phyloP scores from a whole-genome alignment of 176 grass and related monocot genomes.

The Ampelocalamus luodianensis region DNA sequence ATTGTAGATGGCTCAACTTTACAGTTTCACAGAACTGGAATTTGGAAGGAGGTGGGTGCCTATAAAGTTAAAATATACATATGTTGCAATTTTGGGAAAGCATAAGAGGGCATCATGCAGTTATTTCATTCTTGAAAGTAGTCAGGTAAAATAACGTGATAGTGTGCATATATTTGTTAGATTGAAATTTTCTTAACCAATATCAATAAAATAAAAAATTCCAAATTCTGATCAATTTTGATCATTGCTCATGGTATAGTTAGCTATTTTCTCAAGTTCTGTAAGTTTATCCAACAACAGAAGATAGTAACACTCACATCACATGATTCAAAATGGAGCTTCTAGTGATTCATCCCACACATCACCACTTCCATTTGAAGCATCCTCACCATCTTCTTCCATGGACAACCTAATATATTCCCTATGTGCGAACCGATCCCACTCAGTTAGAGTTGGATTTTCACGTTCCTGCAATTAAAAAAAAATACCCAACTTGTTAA shows the following conservation, averaged over 20 bases:
- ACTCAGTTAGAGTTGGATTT: conserved; percentile 96
- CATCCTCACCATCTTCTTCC: conserved; percentile 99
- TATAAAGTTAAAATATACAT: neutral
- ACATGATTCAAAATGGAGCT: conserved; percentile 89
- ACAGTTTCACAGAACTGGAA: neutral
- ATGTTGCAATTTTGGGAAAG: neutral
- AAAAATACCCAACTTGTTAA: conserved; percentile 32
- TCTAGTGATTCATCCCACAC: conserved; percentile 99
- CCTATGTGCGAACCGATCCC: conserved; percentile 97
- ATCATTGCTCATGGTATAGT: neutral
- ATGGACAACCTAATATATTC: conserved; percentile 99
- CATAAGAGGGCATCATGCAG: neutral
- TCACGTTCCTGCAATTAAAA: conserved; percentile 74
- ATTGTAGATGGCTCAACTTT: neutral
- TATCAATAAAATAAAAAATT: neutral
- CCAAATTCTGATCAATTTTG: neutral
- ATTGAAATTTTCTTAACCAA: neutral
- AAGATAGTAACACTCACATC: conserved; percentile 50
- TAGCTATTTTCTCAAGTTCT: conserved; percentile 17
- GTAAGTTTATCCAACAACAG: conserved; percentile 12
- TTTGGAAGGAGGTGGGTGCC: neutral
- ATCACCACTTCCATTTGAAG: conserved; percentile 98
- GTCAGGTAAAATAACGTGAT: neutral
- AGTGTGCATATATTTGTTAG: neutral
- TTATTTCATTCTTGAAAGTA: conserved; percentile 3